Base-by-base conservation (phyloP, 2,329 filamentous ascomycete species). In the Capronia coronata region DNA sequence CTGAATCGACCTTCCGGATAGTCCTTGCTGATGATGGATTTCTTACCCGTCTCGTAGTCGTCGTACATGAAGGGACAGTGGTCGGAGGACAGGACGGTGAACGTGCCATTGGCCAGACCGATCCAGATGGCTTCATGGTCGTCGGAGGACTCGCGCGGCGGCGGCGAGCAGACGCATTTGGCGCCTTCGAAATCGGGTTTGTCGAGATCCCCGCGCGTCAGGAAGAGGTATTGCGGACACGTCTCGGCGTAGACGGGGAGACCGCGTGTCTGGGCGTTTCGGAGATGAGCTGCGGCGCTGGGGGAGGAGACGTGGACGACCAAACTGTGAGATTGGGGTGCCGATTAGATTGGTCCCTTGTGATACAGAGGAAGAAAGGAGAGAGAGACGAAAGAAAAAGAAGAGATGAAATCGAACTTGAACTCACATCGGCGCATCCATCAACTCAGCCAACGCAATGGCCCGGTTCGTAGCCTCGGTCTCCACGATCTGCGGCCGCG, bases 151-250 rank as follows among this genome's bases (percentile, higher is more conserved):
- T 76, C 71, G 5, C 75, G 65, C 0, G 72, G 70, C 3, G 75
- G 75, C 1, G 76, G 76, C 4, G 69, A 71, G 58, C 76, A 80
- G 2, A 79, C 73, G 56, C 71, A 74, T 63, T 78, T 78, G 3
- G 75, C 75, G 11, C 75, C 76, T 47, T 67, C 61, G 23, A 66
- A 63, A 3, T 67, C 66, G 0, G 64, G 67, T 6, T 65, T 65
- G 25, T 70, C 67, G 3, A 76, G 64, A 43, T 72, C 65, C 6
- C 69, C 65, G n/a, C 72, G 69, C 1, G 74, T 74, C n/a, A 80
- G 65, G 55, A 76, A 76, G 13, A 80, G 68, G 54, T 80, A 80
- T 48, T 80, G 77, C 2, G 77, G 77, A 59, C 77, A 80, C 1
- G 77, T 80, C 61, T 79, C 76, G 1, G 74, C 77, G 54, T 76